Conservation (phyloP, 768 basidiomycete genomes). For the Suillus subalutaceus region DNA sequence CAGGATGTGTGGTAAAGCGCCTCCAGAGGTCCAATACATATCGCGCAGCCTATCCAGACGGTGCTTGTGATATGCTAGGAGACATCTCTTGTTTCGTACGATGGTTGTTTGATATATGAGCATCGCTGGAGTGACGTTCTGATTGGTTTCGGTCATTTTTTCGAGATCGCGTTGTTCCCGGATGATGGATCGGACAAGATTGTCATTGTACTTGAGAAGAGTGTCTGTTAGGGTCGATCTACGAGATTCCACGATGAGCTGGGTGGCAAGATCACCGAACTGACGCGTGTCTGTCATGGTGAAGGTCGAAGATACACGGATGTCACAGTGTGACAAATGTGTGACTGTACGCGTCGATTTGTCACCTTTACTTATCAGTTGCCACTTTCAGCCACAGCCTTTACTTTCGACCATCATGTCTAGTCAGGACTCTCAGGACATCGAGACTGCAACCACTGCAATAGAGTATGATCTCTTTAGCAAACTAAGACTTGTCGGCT, state of each 20-base stretch:
- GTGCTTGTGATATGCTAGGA: constrained; percentile 91
- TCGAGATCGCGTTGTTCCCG: constrained; percentile 93
- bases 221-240: constrained; percentile 83
- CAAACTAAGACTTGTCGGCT: constrained; percentile 7
- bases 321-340: constrained; percentile 15
- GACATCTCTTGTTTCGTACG: constrained; percentile 91
- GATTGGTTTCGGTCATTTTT: constrained; percentile 45
- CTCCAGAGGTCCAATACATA: constrained; percentile 89
- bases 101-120: constrained; percentile 90
- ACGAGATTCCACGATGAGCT: constrained; percentile 85
- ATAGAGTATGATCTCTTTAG: constrained; percentile 34
- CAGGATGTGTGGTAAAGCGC: constrained; percentile 84
- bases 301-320: neutral
- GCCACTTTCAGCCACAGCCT: constrained; percentile 6
- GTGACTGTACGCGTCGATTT: constrained; percentile 14
- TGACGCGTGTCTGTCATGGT: constrained; percentile 58
- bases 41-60: constrained; percentile 82
- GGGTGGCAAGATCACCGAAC: constrained; percentile 84
- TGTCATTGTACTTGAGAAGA: constrained; percentile 90
- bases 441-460: constrained; percentile 47
- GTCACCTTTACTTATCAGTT: constrained; percentile 13
- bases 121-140: constrained; percentile 59
- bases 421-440: constrained; percentile 47
- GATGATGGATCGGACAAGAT: constrained; percentile 81
- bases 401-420: constrained; percentile 26